A percentile compares a stretch with the other conserved stretches of the same genome.
Evolutionary conservation across 2,329 filamentous ascomycete species (phyloP).

Genomic region (Moelleriella libera): DNA sequence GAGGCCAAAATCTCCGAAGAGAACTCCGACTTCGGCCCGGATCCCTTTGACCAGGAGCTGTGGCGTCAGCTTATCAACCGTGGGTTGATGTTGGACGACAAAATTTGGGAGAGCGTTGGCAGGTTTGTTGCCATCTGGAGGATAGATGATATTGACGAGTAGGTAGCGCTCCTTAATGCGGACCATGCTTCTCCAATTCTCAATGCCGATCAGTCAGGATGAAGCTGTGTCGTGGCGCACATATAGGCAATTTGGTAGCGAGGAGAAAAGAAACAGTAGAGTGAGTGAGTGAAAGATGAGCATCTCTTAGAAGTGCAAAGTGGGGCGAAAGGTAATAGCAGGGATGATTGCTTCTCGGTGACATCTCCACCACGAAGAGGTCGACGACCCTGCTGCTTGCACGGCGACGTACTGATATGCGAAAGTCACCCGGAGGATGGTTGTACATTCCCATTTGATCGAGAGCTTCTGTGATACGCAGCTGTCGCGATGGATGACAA

Average conservation of each 20-base stretch:
- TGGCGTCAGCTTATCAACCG: constrained; percentile 54
- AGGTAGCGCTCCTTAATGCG: constrained; percentile 93
- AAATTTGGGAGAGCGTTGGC: constrained; percentile 37
- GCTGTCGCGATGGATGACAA: constrained; percentile 15
- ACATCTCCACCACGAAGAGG: no score
- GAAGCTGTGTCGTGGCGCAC: not conserved
- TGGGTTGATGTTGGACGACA: constrained; percentile 67
- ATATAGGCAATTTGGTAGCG: not conserved
- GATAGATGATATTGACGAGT: constrained; percentile 87
- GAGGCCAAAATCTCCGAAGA: constrained; percentile 83
- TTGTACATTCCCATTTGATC: no score
- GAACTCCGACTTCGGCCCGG: constrained; percentile 50
- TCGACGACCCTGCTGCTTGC: no score
- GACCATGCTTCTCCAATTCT: constrained; percentile 53
- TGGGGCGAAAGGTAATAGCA: no score
- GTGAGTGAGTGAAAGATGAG: no score
- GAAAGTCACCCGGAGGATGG: no score
- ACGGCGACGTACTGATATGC: no score
- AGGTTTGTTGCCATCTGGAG: constrained; percentile 32
- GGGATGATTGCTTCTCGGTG: no score
- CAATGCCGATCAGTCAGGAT: not conserved
- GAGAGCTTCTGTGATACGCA: not conserved
- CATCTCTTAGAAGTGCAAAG: no score
- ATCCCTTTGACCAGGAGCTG: constrained; percentile 55
- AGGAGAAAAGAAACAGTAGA: no score